Evolutionary conservation across 768 basidiomycete species (phyloP).

Genomic region (Pleurotus ostreatus): DNA sequence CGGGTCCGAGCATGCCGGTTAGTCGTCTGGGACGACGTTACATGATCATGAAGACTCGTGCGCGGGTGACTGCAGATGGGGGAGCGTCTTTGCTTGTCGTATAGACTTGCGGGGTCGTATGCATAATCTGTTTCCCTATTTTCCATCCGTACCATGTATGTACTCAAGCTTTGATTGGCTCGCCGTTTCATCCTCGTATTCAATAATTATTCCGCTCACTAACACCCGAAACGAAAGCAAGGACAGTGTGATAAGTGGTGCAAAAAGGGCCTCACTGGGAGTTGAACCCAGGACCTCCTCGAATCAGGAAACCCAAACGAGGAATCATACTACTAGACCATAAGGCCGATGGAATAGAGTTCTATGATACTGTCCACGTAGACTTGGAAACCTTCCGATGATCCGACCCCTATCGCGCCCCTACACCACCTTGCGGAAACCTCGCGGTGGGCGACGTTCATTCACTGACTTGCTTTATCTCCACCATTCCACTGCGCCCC

Average conservation of each 20-base stretch:
- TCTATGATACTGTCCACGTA: no score
- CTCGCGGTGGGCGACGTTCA: not conserved
- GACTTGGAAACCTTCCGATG: not conserved
- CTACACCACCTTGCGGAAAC: not conserved
- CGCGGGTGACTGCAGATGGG: constrained; percentile 59
- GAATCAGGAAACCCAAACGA: constrained; percentile 5
- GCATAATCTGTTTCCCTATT: no score
- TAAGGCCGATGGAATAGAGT: not conserved
- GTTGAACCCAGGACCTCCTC: constrained; percentile 10
- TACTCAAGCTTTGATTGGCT: no score
- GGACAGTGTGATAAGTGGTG: no score
- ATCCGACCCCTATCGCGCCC: not conserved
- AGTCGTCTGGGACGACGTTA: constrained; percentile 55
- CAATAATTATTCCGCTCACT: no score
- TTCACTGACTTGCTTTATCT: no score
- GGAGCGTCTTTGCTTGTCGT: constrained; percentile 55
- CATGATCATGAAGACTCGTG: constrained; percentile 56
- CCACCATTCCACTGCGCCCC: no score
- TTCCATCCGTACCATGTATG: no score
- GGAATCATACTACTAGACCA: constrained; percentile 10
- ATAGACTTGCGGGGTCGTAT: constrained; percentile 8
- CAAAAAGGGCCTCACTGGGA: constrained; percentile 8
- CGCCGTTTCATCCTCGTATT: no score
- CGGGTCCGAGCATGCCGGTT: constrained; percentile 14
- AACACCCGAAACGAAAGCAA: no score